Percentiles rank a stretch among this genome's conserved stretches.
Conservation (phyloP, 2,329 filamentous ascomycete species). For the Alternaria sp. region DNA sequence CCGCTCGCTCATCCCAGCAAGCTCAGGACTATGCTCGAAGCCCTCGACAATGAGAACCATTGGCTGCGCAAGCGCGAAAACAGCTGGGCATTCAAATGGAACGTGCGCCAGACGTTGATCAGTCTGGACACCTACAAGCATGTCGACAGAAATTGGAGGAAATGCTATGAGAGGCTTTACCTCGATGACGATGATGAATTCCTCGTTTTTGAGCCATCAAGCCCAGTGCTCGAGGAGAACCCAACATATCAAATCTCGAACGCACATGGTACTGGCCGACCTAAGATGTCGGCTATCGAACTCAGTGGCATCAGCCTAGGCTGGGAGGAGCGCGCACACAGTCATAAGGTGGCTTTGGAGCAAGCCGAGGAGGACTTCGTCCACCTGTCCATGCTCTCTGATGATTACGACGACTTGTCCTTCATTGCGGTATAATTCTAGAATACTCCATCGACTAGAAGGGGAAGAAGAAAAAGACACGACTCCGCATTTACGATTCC, state of each 20-base stretch:
- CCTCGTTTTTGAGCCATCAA: not conserved
- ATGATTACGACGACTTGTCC: conserved; percentile 9
- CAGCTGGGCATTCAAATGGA: conserved; percentile 21
- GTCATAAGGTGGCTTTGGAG: conserved; percentile 9
- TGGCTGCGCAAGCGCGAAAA: conserved; percentile 39
- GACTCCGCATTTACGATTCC: not conserved
- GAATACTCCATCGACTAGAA: not conserved
- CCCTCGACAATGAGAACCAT: conserved; percentile 37
- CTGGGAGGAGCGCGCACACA: conserved; percentile 10
- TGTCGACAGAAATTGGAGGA: not conserved
- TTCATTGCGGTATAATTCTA: not conserved
- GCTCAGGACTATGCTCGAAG: conserved; percentile 27
- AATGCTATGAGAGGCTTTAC: conserved; percentile 6
- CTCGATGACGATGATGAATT: conserved; percentile 13
- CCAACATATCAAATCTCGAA: conserved; percentile 5
- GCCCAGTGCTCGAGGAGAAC: not conserved
- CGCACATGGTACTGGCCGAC: conserved; percentile 1
- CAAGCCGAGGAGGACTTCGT: conserved; percentile 15
- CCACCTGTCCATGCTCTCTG: conserved; percentile 2
- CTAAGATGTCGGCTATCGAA: conserved; percentile 14
- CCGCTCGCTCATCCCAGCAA: conserved; percentile 17
- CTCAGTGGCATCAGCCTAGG: conserved; percentile 11
- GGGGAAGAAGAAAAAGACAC: not conserved
- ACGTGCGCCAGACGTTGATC: conserved; percentile 17
- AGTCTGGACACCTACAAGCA: not conserved